Conservation (phyloP, 2,329 filamentous ascomycete genomes). For the Phaeophleospora eucalypticola region DNA sequence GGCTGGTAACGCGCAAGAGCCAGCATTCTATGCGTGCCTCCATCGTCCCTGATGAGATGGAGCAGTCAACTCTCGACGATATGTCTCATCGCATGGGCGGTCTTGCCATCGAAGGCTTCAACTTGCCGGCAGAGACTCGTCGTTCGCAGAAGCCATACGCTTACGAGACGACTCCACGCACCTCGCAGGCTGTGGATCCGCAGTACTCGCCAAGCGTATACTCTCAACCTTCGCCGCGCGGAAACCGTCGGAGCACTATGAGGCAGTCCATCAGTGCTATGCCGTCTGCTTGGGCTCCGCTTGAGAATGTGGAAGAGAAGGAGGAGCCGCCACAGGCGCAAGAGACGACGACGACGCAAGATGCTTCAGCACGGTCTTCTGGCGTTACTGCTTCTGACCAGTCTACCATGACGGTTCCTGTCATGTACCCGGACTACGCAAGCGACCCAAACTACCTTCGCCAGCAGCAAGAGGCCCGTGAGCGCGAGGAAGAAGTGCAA, state of each 20-base stretch:
- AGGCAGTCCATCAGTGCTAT: too few relatives aligned
- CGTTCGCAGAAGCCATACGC: conserved; percentile 10
- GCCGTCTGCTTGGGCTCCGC: not conserved
- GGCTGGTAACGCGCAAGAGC: conserved; percentile 28
- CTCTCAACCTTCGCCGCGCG: too few relatives aligned
- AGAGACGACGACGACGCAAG: not conserved
- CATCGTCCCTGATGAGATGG: conserved; percentile 22
- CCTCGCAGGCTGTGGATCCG: too few relatives aligned
- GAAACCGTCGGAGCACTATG: too few relatives aligned
- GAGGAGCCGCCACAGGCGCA: not conserved
- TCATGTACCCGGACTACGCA: too few relatives aligned
- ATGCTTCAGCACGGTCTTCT: too few relatives aligned
- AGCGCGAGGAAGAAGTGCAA: too few relatives aligned
- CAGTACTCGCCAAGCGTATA: conserved; percentile 31
- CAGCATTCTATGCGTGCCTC: conserved; percentile 29
- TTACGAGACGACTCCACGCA: too few relatives aligned
- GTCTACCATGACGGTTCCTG: not conserved
- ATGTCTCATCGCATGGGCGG: conserved; percentile 26
- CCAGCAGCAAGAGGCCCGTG: too few relatives aligned
- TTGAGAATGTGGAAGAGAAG: conserved; percentile 2
- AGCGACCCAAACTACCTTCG: too few relatives aligned
- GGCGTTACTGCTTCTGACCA: too few relatives aligned
- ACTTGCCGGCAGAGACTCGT: conserved; percentile 23
- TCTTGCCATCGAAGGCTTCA: conserved; percentile 30
- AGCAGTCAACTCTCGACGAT: conserved; percentile 24